Percentiles rank a stretch among this genome's conserved stretches.
These are phyloP conservation scores for Trichoderma breve DNA, from an alignment of 2,329 filamentous ascomycete species.

Conservation along the genomic window DNA sequence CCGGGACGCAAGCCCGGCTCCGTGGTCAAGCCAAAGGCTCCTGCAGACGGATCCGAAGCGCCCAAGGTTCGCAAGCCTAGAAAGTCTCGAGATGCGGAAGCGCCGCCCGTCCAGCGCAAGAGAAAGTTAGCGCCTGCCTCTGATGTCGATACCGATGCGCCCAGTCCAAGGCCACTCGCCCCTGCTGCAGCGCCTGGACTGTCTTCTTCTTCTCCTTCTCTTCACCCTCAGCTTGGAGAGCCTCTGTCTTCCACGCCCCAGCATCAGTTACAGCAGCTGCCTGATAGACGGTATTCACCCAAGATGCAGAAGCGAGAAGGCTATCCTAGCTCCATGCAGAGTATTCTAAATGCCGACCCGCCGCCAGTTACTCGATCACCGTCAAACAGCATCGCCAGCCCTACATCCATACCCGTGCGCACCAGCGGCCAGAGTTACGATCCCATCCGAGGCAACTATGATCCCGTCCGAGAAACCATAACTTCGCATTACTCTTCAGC, in stretches of 20 bases:
- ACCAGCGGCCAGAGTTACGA: constrained; percentile 84
- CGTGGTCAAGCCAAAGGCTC: constrained; percentile 45
- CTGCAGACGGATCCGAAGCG: constrained; percentile 39
- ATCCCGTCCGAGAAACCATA: constrained; percentile 63
- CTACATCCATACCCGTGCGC: constrained; percentile 46
- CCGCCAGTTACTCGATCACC: constrained; percentile 41
- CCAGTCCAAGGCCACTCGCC: constrained; percentile 30
- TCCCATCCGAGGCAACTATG: constrained; percentile 76
- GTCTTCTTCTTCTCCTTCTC: constrained; percentile 27
- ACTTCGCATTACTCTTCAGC: constrained; percentile 47
- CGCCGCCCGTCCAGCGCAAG: constrained; percentile 53
- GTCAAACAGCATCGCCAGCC: constrained; percentile 39
- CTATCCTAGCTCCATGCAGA: constrained; percentile 53
- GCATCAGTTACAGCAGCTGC: constrained; percentile 28
- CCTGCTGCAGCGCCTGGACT: constrained; percentile 32
- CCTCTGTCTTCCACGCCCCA: constrained; percentile 25
- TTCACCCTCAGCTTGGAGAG: constrained; percentile 22
- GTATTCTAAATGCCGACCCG: constrained; percentile 53
- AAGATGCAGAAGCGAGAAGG: constrained; percentile 53
- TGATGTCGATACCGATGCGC: constrained; percentile 38
- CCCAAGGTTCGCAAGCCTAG: constrained; percentile 52
- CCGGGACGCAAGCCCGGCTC: constrained; percentile 64
- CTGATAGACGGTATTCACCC: constrained; percentile 40
- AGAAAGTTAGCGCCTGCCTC: constrained; percentile 48
- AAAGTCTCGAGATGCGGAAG: constrained; percentile 60